phyloP scores from a whole-genome alignment of 345 rosid genomes.

The Linum usitatissimum region DNA sequence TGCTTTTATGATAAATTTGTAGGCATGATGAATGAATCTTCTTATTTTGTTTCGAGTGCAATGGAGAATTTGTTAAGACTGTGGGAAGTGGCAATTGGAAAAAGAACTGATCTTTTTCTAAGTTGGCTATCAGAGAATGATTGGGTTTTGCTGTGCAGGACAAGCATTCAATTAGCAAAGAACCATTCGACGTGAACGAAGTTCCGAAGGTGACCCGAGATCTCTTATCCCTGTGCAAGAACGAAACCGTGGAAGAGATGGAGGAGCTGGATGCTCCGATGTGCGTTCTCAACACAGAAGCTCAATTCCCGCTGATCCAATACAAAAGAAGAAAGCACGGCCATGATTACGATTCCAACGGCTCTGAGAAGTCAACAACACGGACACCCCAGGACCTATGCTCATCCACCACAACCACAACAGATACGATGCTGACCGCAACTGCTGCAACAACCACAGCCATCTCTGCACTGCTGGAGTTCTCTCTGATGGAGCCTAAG shows the following conservation, averaged over 20 bases:
- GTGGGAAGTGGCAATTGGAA: background rate
- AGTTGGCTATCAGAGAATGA: background rate
- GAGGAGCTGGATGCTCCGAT: conserved; percentile 32
- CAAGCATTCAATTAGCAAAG: conserved; percentile 14
- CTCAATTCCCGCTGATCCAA: conserved; percentile 49
- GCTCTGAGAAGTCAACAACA: conserved; percentile 39
- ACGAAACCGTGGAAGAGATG: conserved; percentile 33
- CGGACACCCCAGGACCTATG: conserved; percentile 48
- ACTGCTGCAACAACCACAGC: conserved; percentile 48
- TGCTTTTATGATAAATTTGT: background rate
- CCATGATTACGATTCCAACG: conserved; percentile 37
- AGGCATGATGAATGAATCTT: background rate
- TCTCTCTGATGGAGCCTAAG: conserved; percentile 55
- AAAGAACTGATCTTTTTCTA: background rate
- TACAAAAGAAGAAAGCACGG: conserved; percentile 61
- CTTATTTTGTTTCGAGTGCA: background rate
- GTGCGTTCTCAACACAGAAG: conserved; percentile 46
- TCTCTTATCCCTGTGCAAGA: conserved; percentile 33
- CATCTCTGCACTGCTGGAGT: conserved; percentile 69
- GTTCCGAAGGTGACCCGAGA: conserved; percentile 25
- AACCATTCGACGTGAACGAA: conserved; percentile 17
- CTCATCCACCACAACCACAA: conserved; percentile 57
- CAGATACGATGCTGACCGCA: conserved; percentile 21
- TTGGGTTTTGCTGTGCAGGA: conserved; percentile 26
- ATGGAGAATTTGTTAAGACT: background rate